These are phyloP conservation scores for Gracilaria domingensis DNA, from an alignment of 23 red algal genomes.

Conservation along the genomic window DNA sequence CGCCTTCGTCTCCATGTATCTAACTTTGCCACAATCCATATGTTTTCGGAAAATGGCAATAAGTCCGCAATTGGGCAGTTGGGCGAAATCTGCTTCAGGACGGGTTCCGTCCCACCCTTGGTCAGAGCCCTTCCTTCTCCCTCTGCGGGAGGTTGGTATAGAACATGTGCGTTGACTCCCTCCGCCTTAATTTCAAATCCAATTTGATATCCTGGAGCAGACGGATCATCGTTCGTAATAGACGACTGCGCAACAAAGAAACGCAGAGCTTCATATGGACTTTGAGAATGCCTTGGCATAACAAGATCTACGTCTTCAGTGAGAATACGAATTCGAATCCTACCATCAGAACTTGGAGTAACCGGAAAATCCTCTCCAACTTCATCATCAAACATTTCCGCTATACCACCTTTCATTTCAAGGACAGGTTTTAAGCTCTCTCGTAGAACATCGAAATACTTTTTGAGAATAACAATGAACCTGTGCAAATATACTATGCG, in stretches of 20 bases:
- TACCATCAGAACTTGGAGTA: conserved; percentile 43
- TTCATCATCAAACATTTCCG: conserved; percentile 75
- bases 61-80: conserved; percentile 52
- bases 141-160: conserved; percentile 64
- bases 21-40: conserved; percentile 73
- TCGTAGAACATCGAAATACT: conserved; percentile 76
- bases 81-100: conserved; percentile 51
- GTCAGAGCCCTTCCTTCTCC: conserved; percentile 66
- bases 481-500: conserved; percentile 81
- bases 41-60: conserved; percentile 41
- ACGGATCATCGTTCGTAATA: conserved; percentile 62
- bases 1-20: conserved; percentile 74
- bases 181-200: conserved; percentile 57
- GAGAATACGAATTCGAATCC: conserved; percentile 64
- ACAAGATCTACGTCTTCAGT: conserved; percentile 73
- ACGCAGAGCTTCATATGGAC: conserved; percentile 70
- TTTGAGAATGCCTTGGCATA: conserved; percentile 84
- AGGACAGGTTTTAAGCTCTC: conserved; percentile 76
- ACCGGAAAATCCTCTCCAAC: conserved; percentile 63
- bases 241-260: conserved; percentile 70
- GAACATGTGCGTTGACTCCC: conserved; percentile 66
- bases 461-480: conserved; percentile 78
- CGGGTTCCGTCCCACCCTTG: conserved; percentile 56
- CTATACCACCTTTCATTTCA: conserved; percentile 75
- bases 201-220: conserved; percentile 69